phyloP scores from a whole-genome alignment of 108 stramenopile genomes.

The Conticribra weissflogii region DNA sequence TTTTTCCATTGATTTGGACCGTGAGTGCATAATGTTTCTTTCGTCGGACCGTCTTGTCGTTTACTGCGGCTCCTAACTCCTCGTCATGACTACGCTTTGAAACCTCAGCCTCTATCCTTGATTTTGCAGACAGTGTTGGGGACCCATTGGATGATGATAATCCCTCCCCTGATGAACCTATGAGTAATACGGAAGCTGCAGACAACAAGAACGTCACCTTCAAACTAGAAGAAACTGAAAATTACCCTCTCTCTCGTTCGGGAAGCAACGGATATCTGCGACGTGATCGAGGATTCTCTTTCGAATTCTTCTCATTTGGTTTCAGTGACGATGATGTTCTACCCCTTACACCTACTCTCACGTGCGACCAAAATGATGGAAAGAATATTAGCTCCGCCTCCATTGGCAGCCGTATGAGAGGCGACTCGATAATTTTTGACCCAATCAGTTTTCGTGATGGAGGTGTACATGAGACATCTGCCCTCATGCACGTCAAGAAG shows the following conservation, averaged over 20 bases:
- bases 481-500: constrained; percentile 47
- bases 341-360: constrained; percentile 24
- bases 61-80: too few species aligned
- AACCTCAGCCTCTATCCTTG: constrained; percentile 55
- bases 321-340: constrained; percentile 71
- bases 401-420: constrained; percentile 60
- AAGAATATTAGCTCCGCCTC: background rate
- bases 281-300: constrained; percentile 81
- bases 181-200: background rate
- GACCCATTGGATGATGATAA: constrained; percentile 16
- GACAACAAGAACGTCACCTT: constrained; percentile 26
- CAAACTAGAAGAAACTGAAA: constrained; percentile 18
- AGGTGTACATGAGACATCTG: constrained; percentile 87
- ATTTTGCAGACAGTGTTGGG: constrained; percentile 65
- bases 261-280: constrained; percentile 17
- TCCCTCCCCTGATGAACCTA: background rate
- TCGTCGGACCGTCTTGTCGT: too few species aligned
- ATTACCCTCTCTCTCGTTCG: constrained; percentile 20
- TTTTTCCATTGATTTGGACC: constrained; percentile 86
- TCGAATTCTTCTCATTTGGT: constrained; percentile 89
- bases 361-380: background rate
- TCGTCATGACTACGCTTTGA: background rate
- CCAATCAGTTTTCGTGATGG: constrained; percentile 86
- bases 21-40: constrained; percentile 43
- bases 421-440: constrained; percentile 93